Conservation (phyloP, 2,329 filamentous ascomycete genomes). For the Neofusicoccum kwambonambiense region DNA sequence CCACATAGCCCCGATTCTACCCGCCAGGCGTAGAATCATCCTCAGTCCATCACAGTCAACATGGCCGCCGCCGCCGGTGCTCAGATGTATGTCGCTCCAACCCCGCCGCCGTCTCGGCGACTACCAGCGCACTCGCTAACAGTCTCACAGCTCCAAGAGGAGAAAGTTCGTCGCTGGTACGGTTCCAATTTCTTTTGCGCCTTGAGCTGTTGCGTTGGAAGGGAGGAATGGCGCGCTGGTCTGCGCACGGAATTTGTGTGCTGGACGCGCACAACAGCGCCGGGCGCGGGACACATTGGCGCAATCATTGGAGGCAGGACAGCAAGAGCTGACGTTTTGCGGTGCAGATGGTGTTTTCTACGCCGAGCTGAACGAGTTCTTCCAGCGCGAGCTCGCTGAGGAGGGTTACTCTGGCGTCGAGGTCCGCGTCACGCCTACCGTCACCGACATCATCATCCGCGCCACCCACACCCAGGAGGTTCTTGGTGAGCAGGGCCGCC, state of each 20-base stretch:
- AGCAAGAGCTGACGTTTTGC: conserved; percentile 7
- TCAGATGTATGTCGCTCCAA: conserved; percentile 38
- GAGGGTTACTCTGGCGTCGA: conserved; percentile 99
- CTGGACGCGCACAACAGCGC: neutral
- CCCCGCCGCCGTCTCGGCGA: neutral
- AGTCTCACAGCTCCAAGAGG: conserved; percentile 70
- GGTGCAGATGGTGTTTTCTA: conserved; percentile 93
- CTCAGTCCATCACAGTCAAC: conserved; percentile 37
- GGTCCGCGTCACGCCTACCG: conserved; percentile 98
- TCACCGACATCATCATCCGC: conserved; percentile 99
- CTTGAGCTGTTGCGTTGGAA: conserved; percentile 14
- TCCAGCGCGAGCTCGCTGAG: conserved; percentile 99
- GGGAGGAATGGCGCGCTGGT: neutral
- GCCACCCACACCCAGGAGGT: conserved; percentile 99
- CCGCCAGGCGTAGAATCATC: conserved; percentile 28
- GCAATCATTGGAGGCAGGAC: conserved; percentile 68
- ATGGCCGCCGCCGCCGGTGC: conserved; percentile 42
- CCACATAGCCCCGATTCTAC: conserved; percentile 30
- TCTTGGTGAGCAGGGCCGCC: conserved; percentile 98
- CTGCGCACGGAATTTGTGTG: neutral
- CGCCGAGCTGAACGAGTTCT: conserved; percentile 99
- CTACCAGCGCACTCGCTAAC: conserved; percentile 26
- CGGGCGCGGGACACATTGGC: conserved; percentile 24
- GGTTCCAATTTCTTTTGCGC: conserved; percentile 23
- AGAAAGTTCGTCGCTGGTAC: conserved; percentile 64